Base-by-base conservation (phyloP, 495 filamentous ascomycete species). In the Trichocladium uniseriatum region DNA sequence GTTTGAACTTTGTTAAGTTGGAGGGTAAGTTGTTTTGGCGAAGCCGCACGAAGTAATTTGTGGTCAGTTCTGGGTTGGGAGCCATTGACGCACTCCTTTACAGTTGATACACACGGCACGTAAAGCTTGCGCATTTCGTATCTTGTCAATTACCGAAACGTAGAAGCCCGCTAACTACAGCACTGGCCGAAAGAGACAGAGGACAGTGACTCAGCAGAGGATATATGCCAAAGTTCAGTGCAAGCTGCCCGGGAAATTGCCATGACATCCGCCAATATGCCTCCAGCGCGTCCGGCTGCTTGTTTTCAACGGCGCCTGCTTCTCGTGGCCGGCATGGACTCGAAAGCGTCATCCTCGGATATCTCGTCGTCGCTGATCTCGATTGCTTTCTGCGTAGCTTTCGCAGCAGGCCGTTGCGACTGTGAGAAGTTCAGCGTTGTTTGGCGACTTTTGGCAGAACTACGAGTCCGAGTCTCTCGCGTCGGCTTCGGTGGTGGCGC, bases 261-360 rank as follows among this genome's bases (percentile, higher is more conserved):
- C 24, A 27, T 8, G 8, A 8, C 8, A 27, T 27, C 24, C 24
- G 8, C 8, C 24, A 3, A 8, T 27, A 4, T 27, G 24, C 24
- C 24, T 27, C 4, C 24, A 27, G 24, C 24, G 4, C 24, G 24
- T 27, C 24, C n/a, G n/a, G n/a, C n/a, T n/a, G n/a, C n/a, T n/a
- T n/a, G n/a, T 18, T n/a, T n/a, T 54, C 48, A 60, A 0, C 52
- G 32, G 1, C 59, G 54, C 14, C 51, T 52, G 15, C 40, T 58
- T 47, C 67, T 59, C 22, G 64, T 62, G 6, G 61, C 43, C 2
- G 72, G 72, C 46, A 70, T 67, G 10, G 67, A 58, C 64, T 92
- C 87, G 68, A 94, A 92, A 1, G 84, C 88, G 70, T 95, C 89
- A 48, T 80, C 79, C 34, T 84, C 83, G 1, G 78, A 81, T 5